These are phyloP conservation scores for Coniochaeta sp. DNA, from an alignment of 2,329 filamentous ascomycete genomes.

Conservation along the genomic window DNA sequence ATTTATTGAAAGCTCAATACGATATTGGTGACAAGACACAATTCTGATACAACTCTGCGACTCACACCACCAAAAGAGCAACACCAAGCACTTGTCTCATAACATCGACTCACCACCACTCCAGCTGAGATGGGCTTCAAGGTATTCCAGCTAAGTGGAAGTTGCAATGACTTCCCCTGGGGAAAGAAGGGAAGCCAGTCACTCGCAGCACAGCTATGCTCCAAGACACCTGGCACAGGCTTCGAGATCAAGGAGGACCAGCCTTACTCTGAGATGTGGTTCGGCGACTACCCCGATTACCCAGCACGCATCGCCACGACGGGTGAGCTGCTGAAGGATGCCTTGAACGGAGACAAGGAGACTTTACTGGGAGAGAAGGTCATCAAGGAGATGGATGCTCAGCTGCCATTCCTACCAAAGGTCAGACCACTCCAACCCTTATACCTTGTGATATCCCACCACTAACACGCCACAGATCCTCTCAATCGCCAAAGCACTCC, in stretches of 20 bases:
- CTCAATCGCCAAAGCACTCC: slow-evolving; percentile 68
- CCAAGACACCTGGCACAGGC: slow-evolving; percentile 54
- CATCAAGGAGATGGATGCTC: slow-evolving; percentile 52
- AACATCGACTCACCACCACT: too few species aligned
- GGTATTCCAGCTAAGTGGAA: slow-evolving; percentile 39
- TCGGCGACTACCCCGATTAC: slow-evolving; percentile 67
- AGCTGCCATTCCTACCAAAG: slow-evolving; percentile 69
- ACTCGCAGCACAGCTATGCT: slow-evolving; percentile 57
- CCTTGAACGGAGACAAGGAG: slow-evolving; percentile 54
- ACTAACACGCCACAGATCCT: slow-evolving; percentile 41
- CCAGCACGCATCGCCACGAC: slow-evolving; percentile 58
- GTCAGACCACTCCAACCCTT: slow-evolving; percentile 20
- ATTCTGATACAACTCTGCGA: too few species aligned
- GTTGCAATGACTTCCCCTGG: slow-evolving; percentile 60
- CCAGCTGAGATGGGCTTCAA: slow-evolving; percentile 1
- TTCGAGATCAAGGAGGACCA: slow-evolving; percentile 59
- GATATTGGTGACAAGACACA: too few species aligned
- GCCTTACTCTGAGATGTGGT: slow-evolving; percentile 64
- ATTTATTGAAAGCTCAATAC: background rate
- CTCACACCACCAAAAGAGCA: too few species aligned
- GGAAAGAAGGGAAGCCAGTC: slow-evolving; percentile 62
- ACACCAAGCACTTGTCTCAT: too few species aligned
- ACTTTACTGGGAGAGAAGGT: slow-evolving; percentile 57
- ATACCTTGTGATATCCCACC: background rate
- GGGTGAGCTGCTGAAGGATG: slow-evolving; percentile 56